phyloP scores from a whole-genome alignment of 2,329 filamentous ascomycete genomes.

The Coniella vitis region DNA sequence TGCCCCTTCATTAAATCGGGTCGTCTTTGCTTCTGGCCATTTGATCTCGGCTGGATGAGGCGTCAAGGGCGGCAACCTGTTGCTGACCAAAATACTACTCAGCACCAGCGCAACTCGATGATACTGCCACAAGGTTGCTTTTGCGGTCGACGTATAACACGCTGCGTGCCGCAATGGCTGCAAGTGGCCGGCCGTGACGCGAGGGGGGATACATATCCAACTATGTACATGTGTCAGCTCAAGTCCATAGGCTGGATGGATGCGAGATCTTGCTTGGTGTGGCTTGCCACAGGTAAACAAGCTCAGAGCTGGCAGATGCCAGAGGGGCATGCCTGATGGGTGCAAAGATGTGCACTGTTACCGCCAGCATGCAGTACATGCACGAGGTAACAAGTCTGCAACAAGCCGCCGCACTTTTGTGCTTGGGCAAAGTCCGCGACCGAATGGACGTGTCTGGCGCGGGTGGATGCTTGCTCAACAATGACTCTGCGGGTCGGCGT shows the following conservation, averaged over 20 bases:
- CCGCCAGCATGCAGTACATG: slow-evolving; percentile 1
- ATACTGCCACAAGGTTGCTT: background rate
- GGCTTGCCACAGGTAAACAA: slow-evolving; percentile 17
- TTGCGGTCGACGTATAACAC: background rate
- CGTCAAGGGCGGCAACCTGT: background rate
- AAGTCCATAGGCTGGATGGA: background rate
- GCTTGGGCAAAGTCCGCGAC: background rate
- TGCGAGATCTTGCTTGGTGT: slow-evolving; percentile 5
- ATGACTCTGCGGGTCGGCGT: no score
- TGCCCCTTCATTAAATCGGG: background rate
- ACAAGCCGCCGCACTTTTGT: no score
- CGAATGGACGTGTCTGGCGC: background rate
- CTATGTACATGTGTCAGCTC: no score
- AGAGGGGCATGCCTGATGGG: slow-evolving; percentile 3
- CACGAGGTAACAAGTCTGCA: background rate
- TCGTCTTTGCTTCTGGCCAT: slow-evolving; percentile 3
- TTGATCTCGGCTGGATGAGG: background rate
- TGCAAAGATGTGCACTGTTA: background rate
- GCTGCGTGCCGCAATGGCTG: background rate
- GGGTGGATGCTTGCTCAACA: background rate
- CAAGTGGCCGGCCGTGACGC: background rate
- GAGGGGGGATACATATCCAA: background rate
- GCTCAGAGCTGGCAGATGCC: slow-evolving; percentile 3
- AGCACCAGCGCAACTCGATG: background rate
- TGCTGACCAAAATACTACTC: slow-evolving; percentile 3